Evolutionary conservation across 306 rosid species (phyloP).

Genomic region (Dalbergia cochinchinensis): DNA sequence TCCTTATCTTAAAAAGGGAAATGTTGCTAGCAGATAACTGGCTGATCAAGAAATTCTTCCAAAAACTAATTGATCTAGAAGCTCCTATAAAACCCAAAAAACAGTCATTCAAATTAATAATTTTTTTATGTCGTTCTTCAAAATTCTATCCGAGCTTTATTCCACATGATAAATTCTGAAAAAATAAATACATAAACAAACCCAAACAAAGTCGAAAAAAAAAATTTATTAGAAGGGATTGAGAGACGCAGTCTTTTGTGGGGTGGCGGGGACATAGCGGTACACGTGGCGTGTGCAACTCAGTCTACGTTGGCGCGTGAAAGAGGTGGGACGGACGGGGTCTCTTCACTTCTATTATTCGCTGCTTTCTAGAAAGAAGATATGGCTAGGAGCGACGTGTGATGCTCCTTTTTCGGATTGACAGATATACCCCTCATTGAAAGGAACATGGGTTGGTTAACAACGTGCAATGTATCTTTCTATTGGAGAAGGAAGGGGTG

Average conservation of each 20-base stretch:
- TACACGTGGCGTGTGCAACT: constrained; percentile 44
- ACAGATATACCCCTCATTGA: constrained; percentile 38
- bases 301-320: constrained; percentile 63
- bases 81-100: neutral
- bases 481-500: too few relatives aligned
- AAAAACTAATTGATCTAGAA: neutral
- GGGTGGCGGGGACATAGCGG: neutral
- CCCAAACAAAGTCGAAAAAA: neutral
- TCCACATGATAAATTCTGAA: neutral
- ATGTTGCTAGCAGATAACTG: too few relatives aligned
- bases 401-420: neutral
- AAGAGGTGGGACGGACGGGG: constrained; percentile 45
- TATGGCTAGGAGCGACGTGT: neutral
- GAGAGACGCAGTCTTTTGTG: constrained; percentile 20
- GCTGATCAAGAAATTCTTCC: too few relatives aligned
- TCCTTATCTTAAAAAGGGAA: too few relatives aligned
- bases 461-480: constrained; percentile 36
- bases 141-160: neutral
- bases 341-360: constrained; percentile 26
- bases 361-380: constrained; percentile 43
- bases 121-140: neutral
- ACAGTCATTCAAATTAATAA: too few relatives aligned
- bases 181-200: neutral
- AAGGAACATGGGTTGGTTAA: neutral
- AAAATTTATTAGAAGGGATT: neutral